Evolutionary conservation across 495 filamentous ascomycete species (phyloP), one percentile per base, ranked within the genome.

Genomic region (Parathielavia hyrcaniae): DNA sequence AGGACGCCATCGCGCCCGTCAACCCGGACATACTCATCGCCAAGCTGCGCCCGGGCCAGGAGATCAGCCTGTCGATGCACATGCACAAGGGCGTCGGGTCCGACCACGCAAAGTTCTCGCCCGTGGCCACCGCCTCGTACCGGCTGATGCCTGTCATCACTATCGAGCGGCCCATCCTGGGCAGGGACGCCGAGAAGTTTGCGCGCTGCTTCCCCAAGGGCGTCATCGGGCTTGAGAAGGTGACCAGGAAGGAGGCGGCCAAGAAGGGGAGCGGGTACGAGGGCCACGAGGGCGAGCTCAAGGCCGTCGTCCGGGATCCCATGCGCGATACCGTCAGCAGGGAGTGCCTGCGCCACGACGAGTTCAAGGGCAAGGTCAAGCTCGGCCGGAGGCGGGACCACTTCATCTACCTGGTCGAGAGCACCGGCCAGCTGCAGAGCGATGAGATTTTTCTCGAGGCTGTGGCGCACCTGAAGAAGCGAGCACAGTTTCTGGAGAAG

Each of bases 71-170:
- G 56, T 81, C 86, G 57, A 82, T 92, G 80, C 90, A 95, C 74
- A 89, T 88, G 71, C 81, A 92, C 72, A 97, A 96, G 73, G 95
- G 95, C 23, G 86, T 93, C 54, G 95, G 95, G 16, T 86, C 84
- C 56, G 93, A 97, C 74, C 95, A 99, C 72, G 88, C 95, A 48
- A 99, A 99, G 69, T 99, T 92, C 78, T 95, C 89, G 1, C 95
- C 95, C 30, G 95, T 99, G 19, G 91, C 92, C 5, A 96, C 95
- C 0, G 92, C 93, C 10, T 85, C 85, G 40, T 99, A 99, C 74
- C 83, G 95, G 17, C 79, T 99, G 10, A 68, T 99, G 61, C 95
- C 95, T 1, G 81, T 84, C 47, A 97, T 99, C 67, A 77, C 80
- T 19, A 97, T 97, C 64, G 68, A 76, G 41, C 75, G 78, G 57